These are phyloP conservation scores for Karstenula rhodostoma DNA, from an alignment of 2,329 filamentous ascomycete species.

Conservation along the genomic window DNA sequence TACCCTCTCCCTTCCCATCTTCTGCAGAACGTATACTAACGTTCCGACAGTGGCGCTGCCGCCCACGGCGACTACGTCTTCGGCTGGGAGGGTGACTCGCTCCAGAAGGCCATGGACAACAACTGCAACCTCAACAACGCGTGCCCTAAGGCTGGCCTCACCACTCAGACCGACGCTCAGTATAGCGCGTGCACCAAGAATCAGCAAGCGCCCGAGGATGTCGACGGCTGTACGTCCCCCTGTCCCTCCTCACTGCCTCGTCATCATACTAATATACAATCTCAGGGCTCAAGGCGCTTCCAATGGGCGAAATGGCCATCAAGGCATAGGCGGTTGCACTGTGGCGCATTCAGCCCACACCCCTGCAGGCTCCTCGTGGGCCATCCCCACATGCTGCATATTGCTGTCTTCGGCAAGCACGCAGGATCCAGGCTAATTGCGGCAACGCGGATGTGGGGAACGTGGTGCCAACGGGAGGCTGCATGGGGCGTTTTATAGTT, in stretches of 20 bases:
- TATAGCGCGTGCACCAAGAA: conserved; percentile 45
- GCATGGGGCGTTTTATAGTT: conserved; percentile 14
- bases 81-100: conserved; percentile 56
- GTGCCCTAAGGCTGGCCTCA: conserved; percentile 43
- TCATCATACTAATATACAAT: conserved; percentile 19
- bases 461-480: conserved; percentile 5
- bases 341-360: conserved; percentile 2
- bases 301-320: conserved; percentile 13
- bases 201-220: conserved; percentile 43
- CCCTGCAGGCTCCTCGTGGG: conserved; percentile 6
- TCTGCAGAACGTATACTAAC: conserved; percentile 6
- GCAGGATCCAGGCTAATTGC: conserved; percentile 11
- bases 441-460: conserved; percentile 5
- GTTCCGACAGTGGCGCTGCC: conserved; percentile 33
- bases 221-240: conserved; percentile 41
- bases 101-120: conserved; percentile 53
- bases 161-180: conserved; percentile 32
- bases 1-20: background rate
- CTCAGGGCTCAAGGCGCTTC: conserved; percentile 36
- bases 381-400: conserved; percentile 9
- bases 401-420: conserved; percentile 2
- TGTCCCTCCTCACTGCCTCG: background rate
- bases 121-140: conserved; percentile 48
- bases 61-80: conserved; percentile 53
- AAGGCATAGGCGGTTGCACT: conserved; percentile 4